Evolutionary conservation across 345 rosid genomes (phyloP).

Genomic region (Linum trigynum): DNA sequence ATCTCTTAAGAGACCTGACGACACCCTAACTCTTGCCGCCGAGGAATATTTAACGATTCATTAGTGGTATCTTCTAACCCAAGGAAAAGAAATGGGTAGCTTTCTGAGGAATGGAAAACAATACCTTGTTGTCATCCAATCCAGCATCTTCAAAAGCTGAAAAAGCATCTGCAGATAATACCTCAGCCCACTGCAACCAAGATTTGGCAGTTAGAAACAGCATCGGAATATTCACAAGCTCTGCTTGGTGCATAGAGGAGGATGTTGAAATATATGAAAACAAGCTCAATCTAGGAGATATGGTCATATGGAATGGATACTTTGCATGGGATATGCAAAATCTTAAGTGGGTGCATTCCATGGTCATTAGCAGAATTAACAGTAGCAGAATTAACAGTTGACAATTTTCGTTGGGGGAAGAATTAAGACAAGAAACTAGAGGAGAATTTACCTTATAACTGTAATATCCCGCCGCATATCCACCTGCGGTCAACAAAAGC

Average conservation of each 20-base stretch:
- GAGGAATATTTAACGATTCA: too few species aligned
- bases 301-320: background rate
- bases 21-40: too few species aligned
- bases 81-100: background rate
- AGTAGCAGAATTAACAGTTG: too few species aligned
- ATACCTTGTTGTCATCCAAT: constrained; percentile 63
- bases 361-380: too few species aligned
- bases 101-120: constrained; percentile 1
- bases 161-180: constrained; percentile 93
- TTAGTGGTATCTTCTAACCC: too few species aligned
- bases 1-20: too few species aligned
- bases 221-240: background rate
- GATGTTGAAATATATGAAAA: too few species aligned
- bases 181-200: constrained; percentile 92
- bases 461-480: constrained; percentile 95
- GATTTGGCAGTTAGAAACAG: constrained; percentile 16
- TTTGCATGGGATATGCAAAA: background rate
- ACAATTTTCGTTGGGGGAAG: background rate
- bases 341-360: background rate
- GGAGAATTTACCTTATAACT: constrained; percentile 66
- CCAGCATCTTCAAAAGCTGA: constrained; percentile 96
- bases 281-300: background rate
- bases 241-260: background rate
- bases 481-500: constrained; percentile 39
- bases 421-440: background rate